Evolutionary conservation across 805 yeast genomes (phyloP), one percentile per base, ranked within the genome.

Genomic region (Jamesozyma jinghongensis): DNA sequence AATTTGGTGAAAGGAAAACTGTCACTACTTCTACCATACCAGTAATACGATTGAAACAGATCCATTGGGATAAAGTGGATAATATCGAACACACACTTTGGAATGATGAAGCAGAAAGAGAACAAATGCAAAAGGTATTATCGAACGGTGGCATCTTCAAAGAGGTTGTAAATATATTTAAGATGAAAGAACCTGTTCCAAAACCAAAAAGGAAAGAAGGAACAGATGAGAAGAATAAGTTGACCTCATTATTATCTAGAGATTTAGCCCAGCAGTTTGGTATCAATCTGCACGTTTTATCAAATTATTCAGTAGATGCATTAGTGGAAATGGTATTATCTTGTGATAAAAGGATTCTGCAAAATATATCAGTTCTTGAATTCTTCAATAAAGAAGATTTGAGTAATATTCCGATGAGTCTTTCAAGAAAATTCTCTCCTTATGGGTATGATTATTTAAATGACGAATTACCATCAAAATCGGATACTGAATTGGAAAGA

Each of bases 11-110:
- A 3, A 22, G 28, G 10, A 17, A 7, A 25, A 14, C 38, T 3
- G 13, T 16, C 1, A 3, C 43, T 8, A n/a, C 1, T 29, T 7
- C 13, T n/a, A 31, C 11, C 7, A 25, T 7, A n/a, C 10, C 14
- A 48, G 77, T 79, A 57, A 70, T 68, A 45, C 79, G 76, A 58
- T 62, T 83, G 63, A 83, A 81, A 54, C 94, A 83, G 52, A 73
- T 83, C 46, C 94, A 83, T 51, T 83, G 92, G 94, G 92, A 83
- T 47, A 81, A 77, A 53, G 64, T 83, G 35, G 83, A 79, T 12
- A 59, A 67, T 37, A 65, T 79, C 13, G 65, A 68, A 14, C 68
- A 73, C 32, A 79, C 92, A 0, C 70, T 83, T 49, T 83, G 94
- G 94, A 69, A 68, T 25, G 59, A 62, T 17, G 51, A 62, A 13